Base-by-base conservation (phyloP, 179 eudicot genomes). In the Silene noctiflora region DNA sequence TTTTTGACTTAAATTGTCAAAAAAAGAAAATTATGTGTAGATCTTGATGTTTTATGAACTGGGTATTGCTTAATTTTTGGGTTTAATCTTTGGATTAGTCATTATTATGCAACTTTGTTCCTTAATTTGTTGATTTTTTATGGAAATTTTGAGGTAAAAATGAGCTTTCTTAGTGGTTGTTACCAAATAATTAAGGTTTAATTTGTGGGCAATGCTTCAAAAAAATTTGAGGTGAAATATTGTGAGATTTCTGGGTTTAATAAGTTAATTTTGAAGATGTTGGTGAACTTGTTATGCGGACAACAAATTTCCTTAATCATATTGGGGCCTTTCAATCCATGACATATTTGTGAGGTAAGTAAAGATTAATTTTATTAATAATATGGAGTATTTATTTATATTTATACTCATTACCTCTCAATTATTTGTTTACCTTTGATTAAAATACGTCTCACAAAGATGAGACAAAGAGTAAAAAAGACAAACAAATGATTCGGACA, bases 171-270 rank as follows among this genome's bases (percentile, higher is more conserved):
- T 11, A 13, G 21, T 53, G 67, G 55, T 53, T 3, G 70, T 46
- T 75, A 10, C 17, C 22, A 35, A 42, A 42, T 42, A 19, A 19
- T 75, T 69, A 51, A 20, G 75, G 62, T 70, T 44, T 27, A 69
- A 75, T 75, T 80, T 71, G 46, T 75, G 9, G 73, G 79, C 73
- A 80, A 76, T 76, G 79, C 63, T 42, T 33, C 3, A 33, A 53
- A 73, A 55, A 67, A 8, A 56, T 21, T 67, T 22, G 19, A 10
- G 70, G 64, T 59, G 56, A 71, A 58, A 55, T 55, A 55, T 64
- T 51, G 51, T 75, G 19, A 35, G 24, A 19, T 66, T 71, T 46
- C 59, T 61, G 46, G 53, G 66, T 64, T 63, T 21, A 7, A 31
- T 72, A 17, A 17, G 1, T 24, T 39, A 27, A 17, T 71, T 70